A percentile compares a stretch with the other conserved stretches of the same genome.
Conservation (phyloP, 1,139 yeast species). For the Lizanozyma gosingica region DNA sequence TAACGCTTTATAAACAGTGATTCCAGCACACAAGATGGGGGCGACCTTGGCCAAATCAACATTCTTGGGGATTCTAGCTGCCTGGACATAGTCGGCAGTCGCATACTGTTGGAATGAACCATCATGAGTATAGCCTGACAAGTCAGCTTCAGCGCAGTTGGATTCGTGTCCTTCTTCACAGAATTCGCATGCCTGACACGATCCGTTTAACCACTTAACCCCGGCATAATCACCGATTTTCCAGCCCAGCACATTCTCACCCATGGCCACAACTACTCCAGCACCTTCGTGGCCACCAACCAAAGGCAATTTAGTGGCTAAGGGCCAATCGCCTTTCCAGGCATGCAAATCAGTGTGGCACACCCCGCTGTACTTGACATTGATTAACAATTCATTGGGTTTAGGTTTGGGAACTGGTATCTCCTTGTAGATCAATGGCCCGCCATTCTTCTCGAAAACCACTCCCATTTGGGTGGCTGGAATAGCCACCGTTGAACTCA, state of each 20-base stretch:
- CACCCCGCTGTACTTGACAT: constrained; percentile 69
- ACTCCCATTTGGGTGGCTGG: constrained; percentile 33
- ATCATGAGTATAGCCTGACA: constrained; percentile 72
- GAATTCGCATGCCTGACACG: constrained; percentile 62
- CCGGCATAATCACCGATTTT: constrained; percentile 67
- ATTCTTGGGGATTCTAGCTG: constrained; percentile 65
- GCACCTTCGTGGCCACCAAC: constrained; percentile 87
- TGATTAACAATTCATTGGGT: constrained; percentile 55
- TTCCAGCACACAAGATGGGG: constrained; percentile 78
- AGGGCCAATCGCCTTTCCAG: constrained; percentile 78
- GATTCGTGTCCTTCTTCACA: constrained; percentile 60
- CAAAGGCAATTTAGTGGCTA: constrained; percentile 55
- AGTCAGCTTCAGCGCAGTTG: constrained; percentile 58
- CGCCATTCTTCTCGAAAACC: constrained; percentile 29
- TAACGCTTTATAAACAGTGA: constrained; percentile 70
- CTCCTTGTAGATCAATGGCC: constrained; percentile 47
- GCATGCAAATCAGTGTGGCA: constrained; percentile 78
- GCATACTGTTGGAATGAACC: constrained; percentile 79
- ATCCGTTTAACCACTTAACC: constrained; percentile 68
- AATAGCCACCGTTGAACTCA: constrained; percentile 7
- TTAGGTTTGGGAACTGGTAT: constrained; percentile 64
- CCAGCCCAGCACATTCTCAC: constrained; percentile 57
- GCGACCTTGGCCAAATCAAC: constrained; percentile 67
- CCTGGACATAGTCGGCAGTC: constrained; percentile 79
- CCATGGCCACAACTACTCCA: constrained; percentile 67